Base-by-base conservation (phyloP, 2,329 filamentous ascomycete genomes). In the Purpureocillium lavendulum region DNA sequence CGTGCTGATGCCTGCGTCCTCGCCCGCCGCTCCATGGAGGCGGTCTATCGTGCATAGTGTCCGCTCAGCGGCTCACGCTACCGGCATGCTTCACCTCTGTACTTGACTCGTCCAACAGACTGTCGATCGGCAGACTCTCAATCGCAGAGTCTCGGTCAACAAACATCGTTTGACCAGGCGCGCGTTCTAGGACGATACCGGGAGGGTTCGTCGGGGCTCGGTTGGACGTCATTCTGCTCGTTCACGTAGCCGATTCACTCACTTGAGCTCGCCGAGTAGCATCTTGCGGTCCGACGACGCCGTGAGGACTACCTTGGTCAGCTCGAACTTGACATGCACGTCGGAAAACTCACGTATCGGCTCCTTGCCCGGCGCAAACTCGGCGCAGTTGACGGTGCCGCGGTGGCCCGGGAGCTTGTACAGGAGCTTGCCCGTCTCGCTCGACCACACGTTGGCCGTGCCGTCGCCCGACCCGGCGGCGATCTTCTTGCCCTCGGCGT, bases 351-450 rank as follows among this genome's bases (percentile, higher is more conserved):
- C 74, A 95, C 89, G 75, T 45, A 96, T 84, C 15, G 88, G 87
- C 52, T 96, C 88, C 44, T 83, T 78, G 30, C 77, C 76, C 4
- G 90, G 88, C 36, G 87, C 83, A 57, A 98, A 94, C 50, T 94
- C 84, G 40, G 90, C 90, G 59, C 90, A 88, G 58, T 97, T 98
- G 38, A 97, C 92, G 0, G 86, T 87, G 28, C 90, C 92, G 64
- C 88, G 92, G 60, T 98, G 92, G 1, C 92, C 92, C 1, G 92
- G 92, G 38, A 98, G 71, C 65, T 97, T 97, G 65, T 96, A 94
- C 47, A 94, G 62, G 51, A 98, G 70, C 67, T 94, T 97, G 42
- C 86, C 89, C n/a, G 77, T 84, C 57, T 86, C 81, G 40, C 72
- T 80, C 37, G 92, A 89, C 92, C 92, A 98, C 9, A 97, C 80